These are phyloP conservation scores for Geranium rotundifolium DNA, from an alignment of 345 rosid species.

Conservation along the genomic window DNA sequence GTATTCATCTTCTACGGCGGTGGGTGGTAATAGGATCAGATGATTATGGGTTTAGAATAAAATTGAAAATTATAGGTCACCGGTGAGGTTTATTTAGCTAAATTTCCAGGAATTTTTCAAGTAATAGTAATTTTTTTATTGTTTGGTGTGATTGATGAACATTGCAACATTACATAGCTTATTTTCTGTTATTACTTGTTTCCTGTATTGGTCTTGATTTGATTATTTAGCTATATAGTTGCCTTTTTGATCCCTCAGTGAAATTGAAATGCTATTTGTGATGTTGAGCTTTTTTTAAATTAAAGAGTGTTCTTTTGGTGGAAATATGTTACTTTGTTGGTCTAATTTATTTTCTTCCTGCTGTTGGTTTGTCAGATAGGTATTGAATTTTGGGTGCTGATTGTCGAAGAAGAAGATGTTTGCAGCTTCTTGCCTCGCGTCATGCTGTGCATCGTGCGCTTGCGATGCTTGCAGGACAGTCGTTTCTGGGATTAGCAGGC, in stretches of 20 bases:
- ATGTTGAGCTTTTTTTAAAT: no score
- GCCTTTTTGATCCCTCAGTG: not conserved
- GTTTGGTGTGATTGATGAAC: not conserved
- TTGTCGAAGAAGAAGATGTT: constrained; percentile 45
- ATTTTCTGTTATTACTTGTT: not conserved
- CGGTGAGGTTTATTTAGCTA: not conserved
- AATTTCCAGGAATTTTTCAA: not conserved
- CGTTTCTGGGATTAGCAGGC: constrained; percentile 83
- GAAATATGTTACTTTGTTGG: no score
- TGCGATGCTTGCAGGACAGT: constrained; percentile 91
- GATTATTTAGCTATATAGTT: not conserved
- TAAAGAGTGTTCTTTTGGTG: no score
- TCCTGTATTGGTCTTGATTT: no score
- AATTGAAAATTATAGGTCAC: not conserved
- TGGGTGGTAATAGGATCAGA: not conserved
- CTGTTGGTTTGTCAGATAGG: not conserved
- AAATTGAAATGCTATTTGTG: not conserved
- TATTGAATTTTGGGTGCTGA: constrained; percentile 4
- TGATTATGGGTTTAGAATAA: not conserved
- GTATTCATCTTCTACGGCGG: no score
- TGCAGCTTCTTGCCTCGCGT: constrained; percentile 98
- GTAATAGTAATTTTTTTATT: no score
- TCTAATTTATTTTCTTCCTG: not conserved
- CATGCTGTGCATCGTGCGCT: constrained; percentile 96
- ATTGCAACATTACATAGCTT: not conserved